Base-by-base conservation (phyloP, 352 stramenopile genomes). In the Pythium aristosporum region DNA sequence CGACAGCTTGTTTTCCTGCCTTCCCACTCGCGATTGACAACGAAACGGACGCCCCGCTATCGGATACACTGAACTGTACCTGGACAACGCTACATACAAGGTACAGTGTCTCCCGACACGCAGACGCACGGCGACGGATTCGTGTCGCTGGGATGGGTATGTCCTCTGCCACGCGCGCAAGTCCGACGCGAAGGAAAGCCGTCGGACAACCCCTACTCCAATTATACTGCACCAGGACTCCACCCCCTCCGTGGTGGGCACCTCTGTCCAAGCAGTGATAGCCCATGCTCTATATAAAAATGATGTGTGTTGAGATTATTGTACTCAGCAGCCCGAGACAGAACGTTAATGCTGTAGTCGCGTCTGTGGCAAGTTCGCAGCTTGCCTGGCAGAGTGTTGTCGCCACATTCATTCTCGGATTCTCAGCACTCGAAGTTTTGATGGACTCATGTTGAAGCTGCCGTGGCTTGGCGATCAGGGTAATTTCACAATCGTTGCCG, bases 361-460 rank as follows among this genome's bases (percentile, higher is more conserved):
- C 41, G 20, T 34, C 20, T 36, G 46, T 4, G 4, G 23, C 18
- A 3, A 3, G 21, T 3, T 3, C 36, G 46, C 46, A 23, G 32
- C 46, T 36, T 52, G 20, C 20, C 6, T 5, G 21, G 6, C 46
- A 41, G 36, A 41, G 12, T 21, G 41, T 47, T 47, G 41, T 47
- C 16, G 11, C 41, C 16, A 20, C 41, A 47, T 15, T 7, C 41
- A 47, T 47, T 47, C 41, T 21, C n/a, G n/a, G n/a, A 15, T 47
- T 47, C 41, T 47, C 12, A 47, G 41, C 5, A 15, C 18, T 3
- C 46, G 46, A 52, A 52, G 46, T 37, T 52, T 36, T 52, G 46
- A 20, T 52, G 46, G 46, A 23, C 6, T 52, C 46, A 52, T 36
- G 46, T 52, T 52, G 46, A 52, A 52, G 46, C 46, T 52, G 46